phyloP scores from a whole-genome alignment of 495 filamentous ascomycete species.

The Pyrenula aspistea region DNA sequence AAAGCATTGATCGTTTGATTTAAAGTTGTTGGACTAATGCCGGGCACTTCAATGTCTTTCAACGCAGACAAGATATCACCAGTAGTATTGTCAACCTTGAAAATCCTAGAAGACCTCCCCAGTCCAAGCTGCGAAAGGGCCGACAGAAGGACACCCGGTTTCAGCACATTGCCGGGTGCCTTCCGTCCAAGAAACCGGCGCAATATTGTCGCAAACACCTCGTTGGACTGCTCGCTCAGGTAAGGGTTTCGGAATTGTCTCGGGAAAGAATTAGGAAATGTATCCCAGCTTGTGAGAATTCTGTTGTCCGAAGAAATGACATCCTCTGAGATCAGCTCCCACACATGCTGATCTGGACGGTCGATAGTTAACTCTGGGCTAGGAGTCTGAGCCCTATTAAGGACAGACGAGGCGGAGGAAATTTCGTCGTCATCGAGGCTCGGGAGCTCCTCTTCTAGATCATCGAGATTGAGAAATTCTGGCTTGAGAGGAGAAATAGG shows the following conservation, averaged over 20 bases:
- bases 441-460: neutral
- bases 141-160: conserved; percentile 38
- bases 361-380: neutral
- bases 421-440: neutral
- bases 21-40: conserved; percentile 52
- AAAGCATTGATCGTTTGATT: conserved; percentile 54
- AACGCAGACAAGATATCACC: conserved; percentile 44
- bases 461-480: neutral
- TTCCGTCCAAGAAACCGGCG: neutral
- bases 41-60: conserved; percentile 50
- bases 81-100: conserved; percentile 48
- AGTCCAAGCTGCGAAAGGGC: conserved; percentile 62
- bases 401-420: neutral
- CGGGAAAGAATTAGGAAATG: neutral
- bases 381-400: neutral
- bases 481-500: neutral
- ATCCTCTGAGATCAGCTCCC: neutral
- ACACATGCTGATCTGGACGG: neutral
- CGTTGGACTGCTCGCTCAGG: neutral
- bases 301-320: neutral
- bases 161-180: conserved; percentile 14
- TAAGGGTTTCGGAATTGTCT: neutral
- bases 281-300: neutral
- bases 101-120: conserved; percentile 72
- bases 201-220: neutral